Evolutionary conservation across 495 filamentous ascomycete species (phyloP).

Genomic region (Thozetella sp.): DNA sequence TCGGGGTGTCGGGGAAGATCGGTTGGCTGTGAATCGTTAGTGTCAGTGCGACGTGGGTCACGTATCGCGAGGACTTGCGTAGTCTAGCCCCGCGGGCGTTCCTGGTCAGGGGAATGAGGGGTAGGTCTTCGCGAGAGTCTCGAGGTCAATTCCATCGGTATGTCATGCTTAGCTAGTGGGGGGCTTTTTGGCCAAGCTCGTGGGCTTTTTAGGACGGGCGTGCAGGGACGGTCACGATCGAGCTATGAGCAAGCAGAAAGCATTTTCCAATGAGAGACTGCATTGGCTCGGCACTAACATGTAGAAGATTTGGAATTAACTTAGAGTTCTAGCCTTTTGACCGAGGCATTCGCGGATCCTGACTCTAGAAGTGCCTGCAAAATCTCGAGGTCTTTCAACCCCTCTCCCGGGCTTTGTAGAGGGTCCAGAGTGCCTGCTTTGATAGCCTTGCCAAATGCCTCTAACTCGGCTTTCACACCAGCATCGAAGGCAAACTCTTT

Average conservation of each 20-base stretch:
- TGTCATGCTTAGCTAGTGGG: too few relatives aligned
- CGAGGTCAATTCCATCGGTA: too few relatives aligned
- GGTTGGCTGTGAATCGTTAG: too few relatives aligned
- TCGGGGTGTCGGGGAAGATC: background rate
- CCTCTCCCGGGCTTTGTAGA: constrained; percentile 64
- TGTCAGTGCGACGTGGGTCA: too few relatives aligned
- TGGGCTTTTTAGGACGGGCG: too few relatives aligned
- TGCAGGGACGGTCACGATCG: too few relatives aligned
- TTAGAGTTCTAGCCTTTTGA: constrained; percentile 14
- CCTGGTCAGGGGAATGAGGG: too few relatives aligned
- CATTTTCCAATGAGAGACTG: background rate
- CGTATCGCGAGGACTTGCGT: too few relatives aligned
- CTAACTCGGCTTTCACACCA: constrained; percentile 71
- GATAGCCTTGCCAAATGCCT: constrained; percentile 62
- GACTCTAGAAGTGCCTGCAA: constrained; percentile 64
- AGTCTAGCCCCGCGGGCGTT: too few relatives aligned
- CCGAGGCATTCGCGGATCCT: constrained; percentile 52
- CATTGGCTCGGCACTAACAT: background rate
- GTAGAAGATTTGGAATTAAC: background rate
- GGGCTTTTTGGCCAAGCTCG: too few relatives aligned
- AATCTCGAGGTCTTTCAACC: constrained; percentile 69
- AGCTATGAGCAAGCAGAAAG: too few relatives aligned
- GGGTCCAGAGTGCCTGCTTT: constrained; percentile 40
- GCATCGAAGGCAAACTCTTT: constrained; percentile 54
- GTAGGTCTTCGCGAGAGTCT: too few relatives aligned